Conservation (phyloP, 1,284 basidiomycete species). For the Irpex lacteus region DNA sequence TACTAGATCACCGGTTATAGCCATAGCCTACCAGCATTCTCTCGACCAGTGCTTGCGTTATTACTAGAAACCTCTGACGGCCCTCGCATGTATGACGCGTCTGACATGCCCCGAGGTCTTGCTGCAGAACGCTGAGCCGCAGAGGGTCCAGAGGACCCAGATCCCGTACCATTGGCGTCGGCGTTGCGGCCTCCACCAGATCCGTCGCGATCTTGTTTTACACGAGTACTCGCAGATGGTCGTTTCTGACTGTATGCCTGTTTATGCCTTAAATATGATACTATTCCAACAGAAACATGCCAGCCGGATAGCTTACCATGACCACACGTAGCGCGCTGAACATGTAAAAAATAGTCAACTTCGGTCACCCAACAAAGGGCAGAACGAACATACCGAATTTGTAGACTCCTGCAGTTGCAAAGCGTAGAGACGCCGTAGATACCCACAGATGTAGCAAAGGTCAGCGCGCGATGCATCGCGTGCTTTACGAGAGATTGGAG, state of each 20-base stretch:
- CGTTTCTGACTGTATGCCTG: slow-evolving; percentile 51
- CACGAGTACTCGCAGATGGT: slow-evolving; percentile 41
- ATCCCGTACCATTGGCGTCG: slow-evolving; percentile 18
- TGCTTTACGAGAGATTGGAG: slow-evolving; percentile 82
- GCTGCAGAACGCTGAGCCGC: slow-evolving; percentile 30
- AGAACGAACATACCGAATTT: slow-evolving; percentile 65
- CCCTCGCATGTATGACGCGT: slow-evolving; percentile 33
- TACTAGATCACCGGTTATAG: slow-evolving; percentile 3
- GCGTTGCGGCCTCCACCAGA: slow-evolving; percentile 30
- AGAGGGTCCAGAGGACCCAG: slow-evolving; percentile 19
- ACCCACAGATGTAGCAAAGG: slow-evolving; percentile 81
- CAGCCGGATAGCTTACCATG: slow-evolving; percentile 26
- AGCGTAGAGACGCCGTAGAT: slow-evolving; percentile 93
- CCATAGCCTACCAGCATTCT: slow-evolving; percentile 16
- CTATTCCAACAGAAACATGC: slow-evolving; percentile 16
- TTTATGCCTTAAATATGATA: slow-evolving; percentile 6
- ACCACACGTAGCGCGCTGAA: slow-evolving; percentile 31
- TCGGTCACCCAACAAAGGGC: slow-evolving; percentile 6
- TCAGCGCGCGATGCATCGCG: slow-evolving; percentile 86
- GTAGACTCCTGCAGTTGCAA: slow-evolving; percentile 83
- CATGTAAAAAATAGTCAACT: not conserved
- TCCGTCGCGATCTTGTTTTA: slow-evolving; percentile 42
- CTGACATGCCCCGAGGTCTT: slow-evolving; percentile 48
- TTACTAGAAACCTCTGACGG: slow-evolving; percentile 16
- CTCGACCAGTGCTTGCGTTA: slow-evolving; percentile 14